Percentiles rank a stretch among this genome's conserved stretches.
These are phyloP conservation scores for Xylaria grammica DNA, from an alignment of 495 filamentous ascomycete species.

Conservation along the genomic window DNA sequence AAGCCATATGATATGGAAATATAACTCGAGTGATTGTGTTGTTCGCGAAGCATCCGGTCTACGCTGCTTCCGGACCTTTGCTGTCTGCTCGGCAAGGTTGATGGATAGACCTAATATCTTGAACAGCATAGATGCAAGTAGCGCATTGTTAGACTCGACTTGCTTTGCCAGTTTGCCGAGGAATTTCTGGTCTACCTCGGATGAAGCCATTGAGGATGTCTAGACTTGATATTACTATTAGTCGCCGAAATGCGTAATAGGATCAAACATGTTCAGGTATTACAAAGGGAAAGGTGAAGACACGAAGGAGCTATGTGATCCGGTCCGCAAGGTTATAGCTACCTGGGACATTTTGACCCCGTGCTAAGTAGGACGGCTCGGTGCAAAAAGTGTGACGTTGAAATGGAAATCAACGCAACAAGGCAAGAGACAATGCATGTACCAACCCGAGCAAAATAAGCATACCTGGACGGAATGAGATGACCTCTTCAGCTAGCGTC, in stretches of 20 bases:
- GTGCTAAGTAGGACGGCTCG: too few species aligned
- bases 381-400: not conserved
- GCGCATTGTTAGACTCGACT: constrained; percentile 71
- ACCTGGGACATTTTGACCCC: too few species aligned
- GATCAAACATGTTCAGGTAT: not conserved
- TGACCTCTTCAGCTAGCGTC: constrained; percentile 2
- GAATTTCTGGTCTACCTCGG: constrained; percentile 96
- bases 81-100: constrained; percentile 81
- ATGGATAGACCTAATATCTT: constrained; percentile 90
- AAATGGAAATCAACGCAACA: not conserved
- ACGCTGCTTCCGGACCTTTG: constrained; percentile 83
- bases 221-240: not conserved
- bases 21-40: constrained; percentile 72
- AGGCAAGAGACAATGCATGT: not conserved
- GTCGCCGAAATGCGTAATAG: not conserved
- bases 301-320: not conserved
- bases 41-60: constrained; percentile 75
- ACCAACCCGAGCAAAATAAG: not conserved
- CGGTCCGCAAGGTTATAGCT: not conserved
- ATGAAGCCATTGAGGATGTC: constrained; percentile 76
- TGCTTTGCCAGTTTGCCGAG: constrained; percentile 82
- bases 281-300: not conserved
- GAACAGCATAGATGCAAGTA: constrained; percentile 81
- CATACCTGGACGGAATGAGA: constrained; percentile 12
- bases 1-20: constrained; percentile 95